Evolutionary conservation across 345 rosid genomes (phyloP), one percentile per base, ranked within the genome.

Genomic region (Carallia brachiata): DNA sequence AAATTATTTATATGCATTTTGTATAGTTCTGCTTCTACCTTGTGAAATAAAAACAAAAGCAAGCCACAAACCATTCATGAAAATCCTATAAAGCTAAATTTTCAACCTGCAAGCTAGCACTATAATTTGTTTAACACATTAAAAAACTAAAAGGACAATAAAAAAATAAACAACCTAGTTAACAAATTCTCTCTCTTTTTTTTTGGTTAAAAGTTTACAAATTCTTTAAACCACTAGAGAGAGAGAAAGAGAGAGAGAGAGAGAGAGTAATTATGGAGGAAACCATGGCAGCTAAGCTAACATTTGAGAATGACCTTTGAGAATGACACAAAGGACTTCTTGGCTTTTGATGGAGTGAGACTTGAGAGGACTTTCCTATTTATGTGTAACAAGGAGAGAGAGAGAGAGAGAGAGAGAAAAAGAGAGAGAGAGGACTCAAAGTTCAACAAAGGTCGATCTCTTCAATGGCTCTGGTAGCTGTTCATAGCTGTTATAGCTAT

Each of bases 381-480:
- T 0, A 44, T 66, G 4, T 67, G 12, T 16, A 7, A 23, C 23
- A 23, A 23, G 23, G 23, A 23, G 23, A 23, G 23, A 23, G 23
- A 23, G 23, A 23, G 23, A 23, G 8, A 18, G 10, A 32, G 16
- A 18, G 66, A 32, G 55, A 62, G 19, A 58, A 18, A 57, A 63
- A 62, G 54, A 27, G 30, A 27, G 39, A 52, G 72, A 36, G 31
- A 27, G 34, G 79, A 81, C 84, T 74, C 85, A 78, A 73, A 36
- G 81, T 82, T 78, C 84, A 56, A 82, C 80, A 74, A 70, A 36
- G 63, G 10, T 44, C 50, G 16, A 44, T 44, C 44, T 31, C 69
- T 70, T 32, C 69, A 72, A 58, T 69, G 70, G 70, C 28, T 61
- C 71, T 7, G 44, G 75, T 65, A 50, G 61, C 62, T 57, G 53